Percentiles rank a stretch among this genome's conserved stretches.
Conservation (phyloP, 345 rosid genomes). For the Conringia planisiliqua region DNA sequence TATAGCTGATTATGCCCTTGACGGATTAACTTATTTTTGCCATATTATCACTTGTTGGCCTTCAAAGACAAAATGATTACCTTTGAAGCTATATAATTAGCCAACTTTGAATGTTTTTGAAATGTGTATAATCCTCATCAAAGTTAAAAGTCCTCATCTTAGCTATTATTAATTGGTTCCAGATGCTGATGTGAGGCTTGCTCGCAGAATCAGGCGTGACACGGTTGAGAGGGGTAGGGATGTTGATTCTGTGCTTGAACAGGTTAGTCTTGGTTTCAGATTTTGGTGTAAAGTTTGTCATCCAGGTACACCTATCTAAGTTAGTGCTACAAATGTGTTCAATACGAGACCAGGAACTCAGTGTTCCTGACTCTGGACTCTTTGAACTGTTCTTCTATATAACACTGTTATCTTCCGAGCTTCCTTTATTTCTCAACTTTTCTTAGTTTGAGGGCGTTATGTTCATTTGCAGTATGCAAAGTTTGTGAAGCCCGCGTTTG, state of each 20-base stretch:
- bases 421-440: not conserved
- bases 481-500: conserved; percentile 99
- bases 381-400: not conserved
- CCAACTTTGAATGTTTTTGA: not conserved
- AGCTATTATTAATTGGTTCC: conserved; percentile 36
- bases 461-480: conserved; percentile 75
- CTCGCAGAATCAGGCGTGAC: conserved; percentile 98
- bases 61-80: not conserved
- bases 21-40: not conserved
- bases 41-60: not conserved
- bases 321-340: not conserved
- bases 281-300: not conserved
- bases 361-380: not conserved
- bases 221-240: conserved; percentile 97
- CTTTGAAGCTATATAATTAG: not conserved
- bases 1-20: conserved; percentile 12
- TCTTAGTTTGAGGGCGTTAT: conserved; percentile 12
- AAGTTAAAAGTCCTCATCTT: conserved; percentile 18
- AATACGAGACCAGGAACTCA: not conserved
- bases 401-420: not conserved
- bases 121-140: not conserved
- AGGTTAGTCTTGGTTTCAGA: conserved; percentile 46
- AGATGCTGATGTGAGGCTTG: conserved; percentile 99
- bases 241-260: conserved; percentile 93
- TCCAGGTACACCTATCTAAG: not conserved